phyloP scores from a whole-genome alignment of 2,329 filamentous ascomycete genomes.

The Fonsecaea pugnacius region DNA sequence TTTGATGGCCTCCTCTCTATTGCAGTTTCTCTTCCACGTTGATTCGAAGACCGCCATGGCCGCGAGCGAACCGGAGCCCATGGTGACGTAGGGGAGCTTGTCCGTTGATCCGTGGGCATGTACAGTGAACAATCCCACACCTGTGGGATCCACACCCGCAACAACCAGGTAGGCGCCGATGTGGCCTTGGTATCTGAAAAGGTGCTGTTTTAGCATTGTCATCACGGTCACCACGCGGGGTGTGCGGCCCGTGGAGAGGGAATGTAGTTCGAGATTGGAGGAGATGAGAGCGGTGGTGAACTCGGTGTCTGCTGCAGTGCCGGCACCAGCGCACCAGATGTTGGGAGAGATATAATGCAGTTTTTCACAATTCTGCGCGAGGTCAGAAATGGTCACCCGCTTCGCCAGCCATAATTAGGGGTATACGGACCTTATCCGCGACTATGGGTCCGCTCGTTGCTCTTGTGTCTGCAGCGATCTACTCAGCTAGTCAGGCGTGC shows the following conservation, averaged over 20 bases:
- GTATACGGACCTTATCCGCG: slow-evolving; percentile 77
- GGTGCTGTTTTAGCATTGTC: slow-evolving; percentile 99
- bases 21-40: slow-evolving; percentile 81
- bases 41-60: slow-evolving; percentile 99
- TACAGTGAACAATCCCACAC: slow-evolving; percentile 93
- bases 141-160: slow-evolving; percentile 93
- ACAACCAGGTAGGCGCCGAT: slow-evolving; percentile 98
- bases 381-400: slow-evolving; percentile 8
- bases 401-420: neutral
- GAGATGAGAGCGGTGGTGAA: slow-evolving; percentile 99
- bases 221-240: slow-evolving; percentile 98
- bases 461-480: slow-evolving; percentile 98
- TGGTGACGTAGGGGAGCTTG: slow-evolving; percentile 98
- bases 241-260: slow-evolving; percentile 92
- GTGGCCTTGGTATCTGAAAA: slow-evolving; percentile 97
- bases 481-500: slow-evolving; percentile 37
- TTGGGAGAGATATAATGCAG: slow-evolving; percentile 98
- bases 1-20: slow-evolving; percentile 78
- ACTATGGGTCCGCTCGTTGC: slow-evolving; percentile 97
- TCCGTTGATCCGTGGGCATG: slow-evolving; percentile 98
- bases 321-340: slow-evolving; percentile 98
- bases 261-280: slow-evolving; percentile 96
- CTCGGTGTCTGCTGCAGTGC: slow-evolving; percentile 97
- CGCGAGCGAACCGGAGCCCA: slow-evolving; percentile 93
- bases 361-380: slow-evolving; percentile 89